These are phyloP conservation scores for Penicillium bovifimosum DNA, from an alignment of 495 filamentous ascomycete genomes.

Conservation along the genomic window DNA sequence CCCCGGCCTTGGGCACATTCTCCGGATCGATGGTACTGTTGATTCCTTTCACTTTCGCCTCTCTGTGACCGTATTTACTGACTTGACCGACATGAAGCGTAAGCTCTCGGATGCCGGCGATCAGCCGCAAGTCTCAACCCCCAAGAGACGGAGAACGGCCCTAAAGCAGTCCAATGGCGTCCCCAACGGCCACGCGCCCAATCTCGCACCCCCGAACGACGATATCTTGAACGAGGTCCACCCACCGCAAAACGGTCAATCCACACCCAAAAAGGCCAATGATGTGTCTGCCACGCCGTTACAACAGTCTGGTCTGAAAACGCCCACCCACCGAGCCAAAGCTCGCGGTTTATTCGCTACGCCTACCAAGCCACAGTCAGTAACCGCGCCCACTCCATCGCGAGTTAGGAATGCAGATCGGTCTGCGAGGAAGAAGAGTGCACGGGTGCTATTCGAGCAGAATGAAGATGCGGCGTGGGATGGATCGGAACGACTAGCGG, in stretches of 20 bases:
- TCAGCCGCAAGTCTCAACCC: constrained; percentile 35
- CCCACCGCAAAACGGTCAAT: constrained; percentile 27
- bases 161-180: constrained; percentile 24
- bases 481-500: constrained; percentile 65
- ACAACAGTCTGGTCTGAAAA: constrained; percentile 41
- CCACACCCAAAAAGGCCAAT: constrained; percentile 38
- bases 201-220: constrained; percentile 12
- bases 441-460: constrained; percentile 62
- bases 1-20: constrained; percentile 26
- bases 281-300: constrained; percentile 29
- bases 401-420: constrained; percentile 65
- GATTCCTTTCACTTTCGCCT: constrained; percentile 19
- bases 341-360: constrained; percentile 40
- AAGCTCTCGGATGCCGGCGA: constrained; percentile 41
- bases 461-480: constrained; percentile 72
- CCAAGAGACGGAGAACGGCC: constrained; percentile 34
- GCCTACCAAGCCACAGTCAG: constrained; percentile 30
- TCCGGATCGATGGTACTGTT: constrained; percentile 39
- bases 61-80: constrained; percentile 13
- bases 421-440: constrained; percentile 84
- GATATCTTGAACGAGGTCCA: constrained; percentile 24
- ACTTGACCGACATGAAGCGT: constrained; percentile 38
- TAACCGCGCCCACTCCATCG: constrained; percentile 43
- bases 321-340: constrained; percentile 39
- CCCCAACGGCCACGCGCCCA: constrained; percentile 23